A percentile compares a stretch with the other conserved stretches of the same genome.
These are phyloP conservation scores for Aureobasidium sp. DNA, from an alignment of 2,329 filamentous ascomycete genomes.

Conservation along the genomic window DNA sequence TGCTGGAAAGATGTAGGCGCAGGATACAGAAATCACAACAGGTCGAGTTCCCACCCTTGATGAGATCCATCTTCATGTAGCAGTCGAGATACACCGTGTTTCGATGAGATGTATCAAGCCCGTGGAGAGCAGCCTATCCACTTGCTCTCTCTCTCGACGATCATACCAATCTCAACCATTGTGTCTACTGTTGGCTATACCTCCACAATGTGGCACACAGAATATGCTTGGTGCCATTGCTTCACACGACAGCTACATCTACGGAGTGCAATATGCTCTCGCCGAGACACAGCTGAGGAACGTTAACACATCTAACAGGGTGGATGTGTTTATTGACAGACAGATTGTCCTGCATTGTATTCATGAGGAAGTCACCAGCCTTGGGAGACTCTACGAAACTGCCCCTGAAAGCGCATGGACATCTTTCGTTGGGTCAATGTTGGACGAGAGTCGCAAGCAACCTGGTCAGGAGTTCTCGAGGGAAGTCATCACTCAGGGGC, in stretches of 20 bases:
- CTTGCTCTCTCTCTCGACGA: neutral
- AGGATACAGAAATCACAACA: neutral
- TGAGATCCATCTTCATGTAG: neutral
- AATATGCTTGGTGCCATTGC: neutral
- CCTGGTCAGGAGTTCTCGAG: neutral
- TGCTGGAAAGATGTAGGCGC: neutral
- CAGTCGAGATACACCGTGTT: neutral
- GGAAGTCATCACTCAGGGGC: neutral
- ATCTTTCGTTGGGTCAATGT: neutral
- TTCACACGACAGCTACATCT: neutral
- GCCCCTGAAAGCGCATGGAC: neutral
- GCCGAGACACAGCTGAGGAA: neutral
- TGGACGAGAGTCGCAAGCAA: neutral
- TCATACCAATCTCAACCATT: neutral
- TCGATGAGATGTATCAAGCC: neutral
- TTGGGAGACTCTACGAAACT: neutral
- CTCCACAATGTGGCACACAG: neutral
- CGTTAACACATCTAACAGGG: neutral
- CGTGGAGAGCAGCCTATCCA: neutral
- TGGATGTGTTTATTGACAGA: neutral
- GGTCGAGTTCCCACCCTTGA: neutral
- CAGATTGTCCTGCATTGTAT: neutral
- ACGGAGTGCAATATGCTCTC: neutral
- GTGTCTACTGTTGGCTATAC: neutral
- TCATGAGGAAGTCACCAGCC: neutral